phyloP scores from a whole-genome alignment of 2,329 filamentous ascomycete species.

The Aciculosporium take region DNA sequence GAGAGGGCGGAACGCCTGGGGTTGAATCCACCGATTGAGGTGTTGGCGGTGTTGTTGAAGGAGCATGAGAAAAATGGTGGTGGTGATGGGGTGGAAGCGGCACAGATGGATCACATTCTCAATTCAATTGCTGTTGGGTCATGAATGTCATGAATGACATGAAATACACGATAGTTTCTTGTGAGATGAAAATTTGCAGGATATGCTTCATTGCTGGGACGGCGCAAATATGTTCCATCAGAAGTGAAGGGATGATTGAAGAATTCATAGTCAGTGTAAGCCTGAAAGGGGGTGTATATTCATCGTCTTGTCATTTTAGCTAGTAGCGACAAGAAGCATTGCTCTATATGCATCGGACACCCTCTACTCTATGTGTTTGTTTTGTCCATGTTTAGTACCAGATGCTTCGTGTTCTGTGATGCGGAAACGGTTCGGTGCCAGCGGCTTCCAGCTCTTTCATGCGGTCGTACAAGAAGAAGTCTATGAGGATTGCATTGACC shows the following conservation, averaged over 20 bases:
- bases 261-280: neutral
- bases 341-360: neutral
- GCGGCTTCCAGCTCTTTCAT: slow-evolving; percentile 70
- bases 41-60: slow-evolving; percentile 69
- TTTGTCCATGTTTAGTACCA: slow-evolving; percentile 57
- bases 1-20: slow-evolving; percentile 69
- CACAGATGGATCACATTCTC: slow-evolving; percentile 59
- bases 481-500: slow-evolving; percentile 81
- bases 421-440: slow-evolving; percentile 46
- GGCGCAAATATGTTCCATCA: neutral
- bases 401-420: slow-evolving; percentile 84
- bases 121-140: slow-evolving; percentile 32
- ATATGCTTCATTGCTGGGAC: slow-evolving; percentile 7
- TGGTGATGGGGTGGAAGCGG: slow-evolving; percentile 42
- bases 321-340: neutral
- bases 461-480: slow-evolving; percentile 93
- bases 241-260: neutral
- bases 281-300: neutral
- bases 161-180: neutral
- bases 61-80: slow-evolving; percentile 45
- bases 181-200: slow-evolving; percentile 6
- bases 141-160: slow-evolving; percentile 10
- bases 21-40: slow-evolving; percentile 78
- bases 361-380: neutral
- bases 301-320: neutral